Evolutionary conservation across 208 protist species (phyloP).

Genomic region (Trypanosoma congolense): DNA sequence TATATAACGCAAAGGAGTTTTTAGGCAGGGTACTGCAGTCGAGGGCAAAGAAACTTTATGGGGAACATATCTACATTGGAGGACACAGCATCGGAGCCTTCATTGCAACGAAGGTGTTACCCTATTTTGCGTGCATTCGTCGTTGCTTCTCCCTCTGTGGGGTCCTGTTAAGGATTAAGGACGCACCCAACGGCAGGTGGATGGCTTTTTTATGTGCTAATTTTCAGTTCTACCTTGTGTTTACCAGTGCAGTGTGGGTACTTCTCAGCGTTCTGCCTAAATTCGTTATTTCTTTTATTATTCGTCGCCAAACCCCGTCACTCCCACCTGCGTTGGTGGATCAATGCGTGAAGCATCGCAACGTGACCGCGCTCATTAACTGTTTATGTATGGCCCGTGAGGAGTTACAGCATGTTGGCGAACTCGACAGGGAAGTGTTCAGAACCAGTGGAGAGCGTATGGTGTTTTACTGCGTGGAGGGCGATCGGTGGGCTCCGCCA

Average conservation of each 20-base stretch:
- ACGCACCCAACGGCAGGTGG: conserved; percentile 50
- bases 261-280: conserved; percentile 12
- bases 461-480: conserved; percentile 64
- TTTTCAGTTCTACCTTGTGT: conserved; percentile 27
- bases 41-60: conserved; percentile 28
- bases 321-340: conserved; percentile 16
- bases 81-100: conserved; percentile 83
- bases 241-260: conserved; percentile 21
- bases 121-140: conserved; percentile 38
- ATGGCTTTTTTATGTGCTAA: conserved; percentile 30
- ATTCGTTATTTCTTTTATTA: conserved; percentile 2
- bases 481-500: conserved; percentile 58
- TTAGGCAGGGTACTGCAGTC: conserved; percentile 7
- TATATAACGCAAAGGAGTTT: conserved; percentile 60
- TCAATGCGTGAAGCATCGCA: conserved; percentile 25
- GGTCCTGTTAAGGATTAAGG: conserved; percentile 46
- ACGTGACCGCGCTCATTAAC: conserved; percentile 31
- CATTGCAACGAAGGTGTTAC: conserved; percentile 54
- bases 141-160: conserved; percentile 64
- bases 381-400: conserved; percentile 45
- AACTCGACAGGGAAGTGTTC: conserved; percentile 45
- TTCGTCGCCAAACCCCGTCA: conserved; percentile 23
- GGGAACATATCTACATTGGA: conserved; percentile 46
- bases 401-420: conserved; percentile 49
- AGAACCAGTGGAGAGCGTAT: conserved; percentile 36